phyloP scores from a whole-genome alignment of 495 filamentous ascomycete species.

The Poronia punctata region DNA sequence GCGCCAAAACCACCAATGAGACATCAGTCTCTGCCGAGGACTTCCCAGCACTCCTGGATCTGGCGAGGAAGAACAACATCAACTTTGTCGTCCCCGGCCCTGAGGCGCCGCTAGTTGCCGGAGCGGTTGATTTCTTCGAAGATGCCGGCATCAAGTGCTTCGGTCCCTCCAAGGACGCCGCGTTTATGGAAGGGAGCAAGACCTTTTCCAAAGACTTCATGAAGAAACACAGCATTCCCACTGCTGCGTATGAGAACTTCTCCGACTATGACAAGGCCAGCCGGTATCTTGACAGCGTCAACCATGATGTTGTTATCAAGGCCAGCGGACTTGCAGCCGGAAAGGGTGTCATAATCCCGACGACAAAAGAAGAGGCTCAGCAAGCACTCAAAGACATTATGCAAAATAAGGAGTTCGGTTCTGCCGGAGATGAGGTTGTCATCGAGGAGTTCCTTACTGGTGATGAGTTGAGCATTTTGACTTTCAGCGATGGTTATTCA shows the following conservation, averaged over 20 bases:
- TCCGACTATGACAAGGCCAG: slow-evolving; percentile 69
- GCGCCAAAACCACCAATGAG: slow-evolving; percentile 67
- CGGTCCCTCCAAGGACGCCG: slow-evolving; percentile 78
- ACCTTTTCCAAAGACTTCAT: slow-evolving; percentile 98
- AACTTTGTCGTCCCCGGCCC: slow-evolving; percentile 89
- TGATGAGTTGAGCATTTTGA: slow-evolving; percentile 85
- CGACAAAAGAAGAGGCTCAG: slow-evolving; percentile 72
- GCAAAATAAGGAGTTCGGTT: slow-evolving; percentile 78
- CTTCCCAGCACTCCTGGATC: slow-evolving; percentile 66
- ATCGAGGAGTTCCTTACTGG: slow-evolving; percentile 93
- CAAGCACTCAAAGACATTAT: slow-evolving; percentile 82
- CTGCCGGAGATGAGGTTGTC: slow-evolving; percentile 84
- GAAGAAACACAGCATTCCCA: slow-evolving; percentile 83
- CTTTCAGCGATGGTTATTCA: slow-evolving; percentile 84
- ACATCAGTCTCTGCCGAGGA: slow-evolving; percentile 59
- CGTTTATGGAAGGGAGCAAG: slow-evolving; percentile 91
- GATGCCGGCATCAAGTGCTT: slow-evolving; percentile 74
- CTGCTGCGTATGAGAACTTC: slow-evolving; percentile 85
- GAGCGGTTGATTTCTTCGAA: slow-evolving; percentile 78
- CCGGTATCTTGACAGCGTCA: slow-evolving; percentile 65
- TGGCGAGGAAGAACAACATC: slow-evolving; percentile 64
- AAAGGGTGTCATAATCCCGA: slow-evolving; percentile 86
- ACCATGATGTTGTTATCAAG: slow-evolving; percentile 82
- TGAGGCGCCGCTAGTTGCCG: slow-evolving; percentile 89
- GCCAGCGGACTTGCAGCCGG: slow-evolving; percentile 80